Evolutionary conservation across 495 filamentous ascomycete species (phyloP), one percentile per base, ranked within the genome.

Genomic region (Tuber umbilicatum): DNA sequence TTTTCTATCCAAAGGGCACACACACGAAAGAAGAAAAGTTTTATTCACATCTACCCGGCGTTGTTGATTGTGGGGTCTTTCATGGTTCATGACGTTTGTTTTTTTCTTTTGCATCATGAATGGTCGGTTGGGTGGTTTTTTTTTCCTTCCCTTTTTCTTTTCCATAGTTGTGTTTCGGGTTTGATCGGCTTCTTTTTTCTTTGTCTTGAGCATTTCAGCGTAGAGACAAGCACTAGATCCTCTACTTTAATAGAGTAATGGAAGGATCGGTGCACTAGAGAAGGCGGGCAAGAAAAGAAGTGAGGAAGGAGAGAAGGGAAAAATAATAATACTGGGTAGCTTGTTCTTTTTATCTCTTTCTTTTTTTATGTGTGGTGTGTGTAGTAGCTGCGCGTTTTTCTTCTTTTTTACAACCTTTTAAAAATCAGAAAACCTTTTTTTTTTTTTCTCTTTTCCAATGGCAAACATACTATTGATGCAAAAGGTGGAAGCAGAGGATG

Each of bases 41-140:
- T 71, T 78, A 78, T 78, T 60, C 76, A 78, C 70, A 78, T 73
- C 76, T 78, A 78, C 77, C 77, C 75, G 77, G 77, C 77, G 77
- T 79, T 79, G 75, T 78, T 79, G 77, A 74, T 78, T 78, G 71
- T 78, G 68, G 76, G 69, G 72, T 77, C 43, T 77, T 76, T 77
- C 71, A 73, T 77, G 75, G 75, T 73, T 70, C 68, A 74, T 78
- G 71, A 78, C 64, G 70, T 72, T 76, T 71, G 38, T 76, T 78
- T 77, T 78, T 70, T 74, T 55, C 50, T 64, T 72, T 71, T 74
- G 23, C 50, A 43, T 60, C 55, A 75, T 70, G 50, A 43, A 23
- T 50, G 73, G 69, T 47, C 55, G 55, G 70, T 75, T 23, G 68
- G 69, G n/a, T 68, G 68, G 74, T 73, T 73, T 71, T 60, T 75